These are phyloP conservation scores for Entomortierella lignicola DNA, from an alignment of 192 early-diverging fungal species.

Conservation along the genomic window DNA sequence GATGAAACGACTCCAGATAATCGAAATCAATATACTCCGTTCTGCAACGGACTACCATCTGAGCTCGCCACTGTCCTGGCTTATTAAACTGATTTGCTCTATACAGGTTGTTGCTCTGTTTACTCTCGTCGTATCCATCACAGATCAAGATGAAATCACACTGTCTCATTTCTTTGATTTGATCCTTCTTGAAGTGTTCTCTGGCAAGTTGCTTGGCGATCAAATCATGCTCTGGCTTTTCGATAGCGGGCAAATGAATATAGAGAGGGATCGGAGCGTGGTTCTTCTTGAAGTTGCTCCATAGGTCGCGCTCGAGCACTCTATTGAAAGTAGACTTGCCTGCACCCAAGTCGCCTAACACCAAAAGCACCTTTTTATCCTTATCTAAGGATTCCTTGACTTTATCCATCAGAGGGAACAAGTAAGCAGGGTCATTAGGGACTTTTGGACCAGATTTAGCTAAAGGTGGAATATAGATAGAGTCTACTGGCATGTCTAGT, in stretches of 20 bases:
- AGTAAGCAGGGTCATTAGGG: not conserved
- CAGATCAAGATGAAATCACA: slow-evolving; percentile 6
- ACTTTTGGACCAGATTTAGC: not conserved
- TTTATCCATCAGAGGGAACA: slow-evolving; percentile 6
- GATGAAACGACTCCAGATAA: not conserved
- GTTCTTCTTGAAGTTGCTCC: not conserved
- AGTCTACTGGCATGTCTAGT: not conserved
- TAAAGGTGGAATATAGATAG: slow-evolving; percentile 3
- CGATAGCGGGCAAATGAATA: not conserved
- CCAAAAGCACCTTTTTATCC: not conserved
- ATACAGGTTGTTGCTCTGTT: not conserved
- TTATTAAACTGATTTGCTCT: not conserved
- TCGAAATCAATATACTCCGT: not conserved
- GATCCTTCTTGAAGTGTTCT: not conserved
- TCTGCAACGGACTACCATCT: slow-evolving; percentile 14
- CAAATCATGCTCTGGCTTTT: not conserved
- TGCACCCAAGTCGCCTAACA: slow-evolving; percentile 7
- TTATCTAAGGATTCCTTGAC: slow-evolving; percentile 3
- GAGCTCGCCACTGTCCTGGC: not conserved
- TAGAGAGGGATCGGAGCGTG: slow-evolving; percentile 3
- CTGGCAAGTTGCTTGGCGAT: not conserved
- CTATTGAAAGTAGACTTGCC: slow-evolving; percentile 10
- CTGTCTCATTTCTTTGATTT: slow-evolving; percentile 6
- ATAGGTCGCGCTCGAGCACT: not conserved
- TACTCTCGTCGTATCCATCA: slow-evolving; percentile 9